A percentile compares a stretch with the other conserved stretches of the same genome.
These are phyloP conservation scores for Ceraceosorus guamensis DNA, from an alignment of 1,284 basidiomycete genomes.

Conservation along the genomic window DNA sequence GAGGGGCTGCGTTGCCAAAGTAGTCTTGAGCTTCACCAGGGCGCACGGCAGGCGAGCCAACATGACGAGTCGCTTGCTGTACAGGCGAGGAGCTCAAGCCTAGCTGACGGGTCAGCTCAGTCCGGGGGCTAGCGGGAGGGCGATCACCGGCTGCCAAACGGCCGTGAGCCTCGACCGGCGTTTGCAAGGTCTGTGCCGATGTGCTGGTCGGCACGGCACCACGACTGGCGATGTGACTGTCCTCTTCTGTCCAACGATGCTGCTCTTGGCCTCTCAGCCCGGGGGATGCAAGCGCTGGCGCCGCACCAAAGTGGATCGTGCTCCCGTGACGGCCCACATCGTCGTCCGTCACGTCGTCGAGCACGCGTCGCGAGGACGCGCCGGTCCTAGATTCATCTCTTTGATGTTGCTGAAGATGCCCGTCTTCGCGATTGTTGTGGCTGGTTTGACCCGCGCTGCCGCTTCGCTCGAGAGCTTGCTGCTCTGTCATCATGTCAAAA, in stretches of 20 bases:
- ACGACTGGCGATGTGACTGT: too few species aligned
- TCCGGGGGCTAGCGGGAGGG: slow-evolving; percentile 15
- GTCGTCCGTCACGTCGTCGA: too few species aligned
- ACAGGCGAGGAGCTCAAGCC: slow-evolving; percentile 3
- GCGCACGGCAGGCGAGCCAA: background rate
- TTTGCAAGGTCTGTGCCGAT: too few species aligned
- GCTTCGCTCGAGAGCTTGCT: too few species aligned
- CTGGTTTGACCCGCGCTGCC: too few species aligned
- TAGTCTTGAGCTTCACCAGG: background rate
- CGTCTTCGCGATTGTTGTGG: too few species aligned
- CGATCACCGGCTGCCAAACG: background rate
- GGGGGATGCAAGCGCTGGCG: slow-evolving; percentile 1
- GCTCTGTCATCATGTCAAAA: slow-evolving; percentile 7
- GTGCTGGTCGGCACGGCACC: too few species aligned
- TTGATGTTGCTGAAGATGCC: too few species aligned
- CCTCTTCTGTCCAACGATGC: too few species aligned
- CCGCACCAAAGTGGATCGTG: slow-evolving; percentile 23
- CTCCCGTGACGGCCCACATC: slow-evolving; percentile 22
- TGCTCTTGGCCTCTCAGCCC: background rate
- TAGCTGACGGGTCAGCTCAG: slow-evolving; percentile 28
- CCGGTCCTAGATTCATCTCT: too few species aligned
- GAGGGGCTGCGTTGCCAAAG: slow-evolving; percentile 6
- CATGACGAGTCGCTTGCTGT: slow-evolving; percentile 8
- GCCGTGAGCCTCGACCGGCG: too few species aligned
- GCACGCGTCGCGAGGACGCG: too few species aligned